Percentiles rank a stretch among this genome's conserved stretches.
phyloP scores from a whole-genome alignment of 495 filamentous ascomycete species.

The Penicillium parvum region DNA sequence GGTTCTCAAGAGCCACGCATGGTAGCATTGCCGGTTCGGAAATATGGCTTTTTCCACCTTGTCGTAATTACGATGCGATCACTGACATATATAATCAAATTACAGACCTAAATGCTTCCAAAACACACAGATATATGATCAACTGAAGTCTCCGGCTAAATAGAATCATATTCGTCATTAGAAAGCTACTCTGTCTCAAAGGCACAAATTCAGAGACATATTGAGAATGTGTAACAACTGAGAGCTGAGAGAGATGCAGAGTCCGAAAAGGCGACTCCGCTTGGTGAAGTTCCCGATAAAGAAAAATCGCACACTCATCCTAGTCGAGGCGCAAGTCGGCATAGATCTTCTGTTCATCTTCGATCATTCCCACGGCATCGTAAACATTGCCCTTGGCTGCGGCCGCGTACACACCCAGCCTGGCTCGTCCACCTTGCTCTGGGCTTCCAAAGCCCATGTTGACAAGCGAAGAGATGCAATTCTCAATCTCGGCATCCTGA shows the following conservation, averaged over 20 bases:
- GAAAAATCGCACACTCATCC: conserved; percentile 5
- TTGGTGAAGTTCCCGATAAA: conserved; percentile 1
- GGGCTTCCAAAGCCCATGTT: conserved; percentile 48
- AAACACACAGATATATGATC: too few relatives aligned
- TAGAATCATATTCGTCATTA: too few relatives aligned
- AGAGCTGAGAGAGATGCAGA: not conserved
- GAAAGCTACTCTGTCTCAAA: too few relatives aligned
- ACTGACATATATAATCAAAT: too few relatives aligned
- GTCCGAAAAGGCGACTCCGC: conserved; percentile 7
- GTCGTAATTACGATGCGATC: too few relatives aligned
- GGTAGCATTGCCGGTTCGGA: too few relatives aligned
- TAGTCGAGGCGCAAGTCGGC: conserved; percentile 21
- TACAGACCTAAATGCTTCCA: too few relatives aligned
- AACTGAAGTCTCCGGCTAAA: too few relatives aligned
- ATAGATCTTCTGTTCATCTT: conserved; percentile 51
- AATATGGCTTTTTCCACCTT: too few relatives aligned
- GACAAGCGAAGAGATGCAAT: conserved; percentile 43
- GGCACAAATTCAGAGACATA: too few relatives aligned
- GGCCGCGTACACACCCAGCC: conserved; percentile 50
- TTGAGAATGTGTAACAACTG: not conserved
- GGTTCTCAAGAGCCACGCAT: too few relatives aligned
- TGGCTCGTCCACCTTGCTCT: conserved; percentile 37
- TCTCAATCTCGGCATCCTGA: conserved; percentile 30
- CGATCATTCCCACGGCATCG: conserved; percentile 55
- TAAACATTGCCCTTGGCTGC: conserved; percentile 43